Percentiles rank a stretch among this genome's conserved stretches.
Conservation (phyloP, 2,329 filamentous ascomycete species). For the Pezizomycotina sp. region DNA sequence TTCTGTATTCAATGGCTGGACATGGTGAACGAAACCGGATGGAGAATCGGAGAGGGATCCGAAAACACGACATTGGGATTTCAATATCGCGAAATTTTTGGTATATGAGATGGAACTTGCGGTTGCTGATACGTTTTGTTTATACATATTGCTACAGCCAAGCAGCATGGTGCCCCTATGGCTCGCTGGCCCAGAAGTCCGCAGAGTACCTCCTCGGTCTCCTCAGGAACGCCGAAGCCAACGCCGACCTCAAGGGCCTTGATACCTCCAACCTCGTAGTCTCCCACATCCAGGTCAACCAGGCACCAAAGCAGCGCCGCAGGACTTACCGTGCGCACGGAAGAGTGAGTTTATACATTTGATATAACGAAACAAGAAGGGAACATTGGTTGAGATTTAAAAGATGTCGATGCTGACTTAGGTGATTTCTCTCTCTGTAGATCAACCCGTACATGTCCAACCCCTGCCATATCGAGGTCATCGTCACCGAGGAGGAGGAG, state of each 20-base stretch:
- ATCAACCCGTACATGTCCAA: slow-evolving; percentile 99
- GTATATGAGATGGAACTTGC: neutral
- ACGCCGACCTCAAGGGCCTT: slow-evolving; percentile 91
- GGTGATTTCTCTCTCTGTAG: slow-evolving; percentile 34
- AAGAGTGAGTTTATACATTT: slow-evolving; percentile 56
- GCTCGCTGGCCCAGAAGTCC: slow-evolving; percentile 99
- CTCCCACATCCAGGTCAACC: slow-evolving; percentile 99
- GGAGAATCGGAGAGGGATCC: neutral
- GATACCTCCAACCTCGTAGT: slow-evolving; percentile 94
- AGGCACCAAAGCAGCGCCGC: slow-evolving; percentile 97
- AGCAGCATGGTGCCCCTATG: slow-evolving; percentile 94
- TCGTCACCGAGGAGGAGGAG: slow-evolving; percentile 96
- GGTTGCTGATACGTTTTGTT: slow-evolving; percentile 2
- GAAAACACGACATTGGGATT: too few relatives aligned
- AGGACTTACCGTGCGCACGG: slow-evolving; percentile 99
- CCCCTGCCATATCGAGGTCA: slow-evolving; percentile 99
- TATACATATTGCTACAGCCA: slow-evolving; percentile 44
- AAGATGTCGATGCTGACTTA: slow-evolving; percentile 2
- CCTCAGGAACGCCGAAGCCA: slow-evolving; percentile 93
- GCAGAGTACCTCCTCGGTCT: slow-evolving; percentile 95
- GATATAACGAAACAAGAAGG: neutral
- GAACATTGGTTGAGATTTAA: neutral
- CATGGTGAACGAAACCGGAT: neutral
- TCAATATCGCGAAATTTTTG: neutral
- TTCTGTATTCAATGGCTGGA: neutral